Base-by-base conservation (phyloP, 495 filamentous ascomycete species). In the Hypomontagnella submonticulosa region DNA sequence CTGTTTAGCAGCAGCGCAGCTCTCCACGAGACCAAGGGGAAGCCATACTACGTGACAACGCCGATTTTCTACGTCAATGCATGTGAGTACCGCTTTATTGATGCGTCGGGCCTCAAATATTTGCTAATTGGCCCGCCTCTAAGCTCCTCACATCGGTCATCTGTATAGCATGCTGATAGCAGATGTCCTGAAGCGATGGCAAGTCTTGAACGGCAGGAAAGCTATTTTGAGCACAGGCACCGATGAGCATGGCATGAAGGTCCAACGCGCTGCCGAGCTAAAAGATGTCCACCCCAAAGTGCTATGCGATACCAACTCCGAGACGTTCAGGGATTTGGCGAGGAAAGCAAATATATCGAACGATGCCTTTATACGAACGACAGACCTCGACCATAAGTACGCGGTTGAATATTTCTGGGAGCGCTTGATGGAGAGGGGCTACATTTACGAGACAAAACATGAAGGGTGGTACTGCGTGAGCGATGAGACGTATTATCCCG, bases 41-140 rank as follows among this genome's bases (percentile, higher is more conserved):
- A 99, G 80, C 93, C 96, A 4, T 97, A 89, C 82, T 98, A 97
- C 84, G 83, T 97, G 68, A 98, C 95, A 3, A 93, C 92, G 5
- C 95, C 95, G 5, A 99, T 99, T 47, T 99, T 98, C 82, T 99
- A 99, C 73, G 96, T 98, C 76, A 99, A 99, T 84, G 92, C 93
- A 18, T 88, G 93, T 96, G 82, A 66, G 80, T 61, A 8, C 4
- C 5, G 40, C 15, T 55, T 1, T n/a, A 19, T 10, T 30, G 50
- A 41, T n/a, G 18, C n/a, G 6, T 13, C n/a, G 19, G 9, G 1
- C 18, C n/a, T 43, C 33, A n/a, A 32, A 3, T 40, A 23, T 38
- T 13, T 13, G 50, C 54, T 67, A 27, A 68, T 37, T 37, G 9
- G 37, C 12, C 34, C 11, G 8, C 49, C 23, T 18, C n/a, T 23